Evolutionary conservation across 1,139 yeast genomes (phyloP).

Genomic region (Dujonia santamariae): DNA sequence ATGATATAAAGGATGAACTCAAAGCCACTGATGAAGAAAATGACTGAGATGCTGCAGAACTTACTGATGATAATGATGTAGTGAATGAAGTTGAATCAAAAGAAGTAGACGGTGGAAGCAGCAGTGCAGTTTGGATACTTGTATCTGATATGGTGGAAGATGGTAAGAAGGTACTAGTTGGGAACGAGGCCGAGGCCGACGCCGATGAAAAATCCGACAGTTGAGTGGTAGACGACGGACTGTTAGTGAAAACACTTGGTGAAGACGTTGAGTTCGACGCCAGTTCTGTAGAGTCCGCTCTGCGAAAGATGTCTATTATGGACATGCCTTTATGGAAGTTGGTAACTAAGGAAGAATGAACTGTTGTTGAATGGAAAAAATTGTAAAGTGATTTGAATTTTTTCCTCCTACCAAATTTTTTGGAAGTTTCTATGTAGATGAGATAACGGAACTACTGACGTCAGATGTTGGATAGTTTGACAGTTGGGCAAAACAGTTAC

Average conservation of each 20-base stretch:
- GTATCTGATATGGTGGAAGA: neutral
- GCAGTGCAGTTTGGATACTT: neutral
- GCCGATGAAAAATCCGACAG: neutral
- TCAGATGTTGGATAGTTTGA: too few relatives aligned
- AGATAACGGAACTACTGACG: too few relatives aligned
- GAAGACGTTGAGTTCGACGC: too few relatives aligned
- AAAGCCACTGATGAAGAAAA: conserved; percentile 1
- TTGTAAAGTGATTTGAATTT: neutral
- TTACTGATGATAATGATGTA: conserved; percentile 1
- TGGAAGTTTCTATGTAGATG: too few relatives aligned
- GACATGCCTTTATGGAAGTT: conserved; percentile 1
- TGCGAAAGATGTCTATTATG: conserved; percentile 3
- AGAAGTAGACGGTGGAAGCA: conserved; percentile 1
- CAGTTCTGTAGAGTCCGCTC: conserved; percentile 4
- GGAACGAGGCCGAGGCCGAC: neutral
- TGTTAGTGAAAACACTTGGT: too few relatives aligned
- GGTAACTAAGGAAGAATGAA: neutral
- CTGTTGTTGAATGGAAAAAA: too few relatives aligned
- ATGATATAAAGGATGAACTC: neutral
- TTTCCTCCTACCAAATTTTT: neutral
- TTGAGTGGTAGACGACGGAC: too few relatives aligned
- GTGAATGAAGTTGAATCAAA: neutral
- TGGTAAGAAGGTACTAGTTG: neutral
- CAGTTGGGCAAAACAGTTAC: too few relatives aligned
- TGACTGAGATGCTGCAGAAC: neutral